A percentile compares a stretch with the other conserved stretches of the same genome.
Conservation (phyloP, 2,329 filamentous ascomycete species). For the Diaporthe nobilis region DNA sequence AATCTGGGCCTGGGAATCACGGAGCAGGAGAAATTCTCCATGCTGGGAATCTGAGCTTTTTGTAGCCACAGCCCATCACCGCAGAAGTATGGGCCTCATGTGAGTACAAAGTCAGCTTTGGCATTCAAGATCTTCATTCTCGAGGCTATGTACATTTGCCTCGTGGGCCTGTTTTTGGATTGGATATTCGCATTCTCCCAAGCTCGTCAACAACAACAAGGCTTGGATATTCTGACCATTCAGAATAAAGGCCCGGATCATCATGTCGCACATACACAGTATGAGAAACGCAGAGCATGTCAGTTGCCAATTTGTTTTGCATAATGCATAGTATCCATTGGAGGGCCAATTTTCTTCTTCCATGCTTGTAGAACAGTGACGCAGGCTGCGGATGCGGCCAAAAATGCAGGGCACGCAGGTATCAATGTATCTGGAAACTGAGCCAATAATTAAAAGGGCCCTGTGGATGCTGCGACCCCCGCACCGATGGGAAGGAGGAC, state of each 20-base stretch:
- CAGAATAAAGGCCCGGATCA: neutral
- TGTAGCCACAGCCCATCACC: neutral
- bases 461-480: neutral
- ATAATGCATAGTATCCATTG: neutral
- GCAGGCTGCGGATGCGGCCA: neutral
- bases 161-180: neutral
- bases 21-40: neutral
- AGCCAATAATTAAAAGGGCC: constrained; percentile 18
- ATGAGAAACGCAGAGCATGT: neutral
- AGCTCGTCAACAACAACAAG: neutral
- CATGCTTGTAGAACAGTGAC: neutral
- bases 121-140: neutral
- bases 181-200: neutral
- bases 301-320: neutral
- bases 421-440: neutral
- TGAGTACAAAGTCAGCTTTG: neutral
- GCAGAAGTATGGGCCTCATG: neutral
- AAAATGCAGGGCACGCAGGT: neutral
- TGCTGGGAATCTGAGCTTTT: neutral
- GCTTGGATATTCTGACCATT: neutral
- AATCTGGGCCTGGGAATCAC: neutral
- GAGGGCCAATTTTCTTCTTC: constrained; percentile 19
- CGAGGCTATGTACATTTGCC: neutral
- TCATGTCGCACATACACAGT: too few species aligned
- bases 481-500: neutral